Evolutionary conservation across 148 eudicot species (phyloP).

Genomic region (Vaccinium vitisidaea): DNA sequence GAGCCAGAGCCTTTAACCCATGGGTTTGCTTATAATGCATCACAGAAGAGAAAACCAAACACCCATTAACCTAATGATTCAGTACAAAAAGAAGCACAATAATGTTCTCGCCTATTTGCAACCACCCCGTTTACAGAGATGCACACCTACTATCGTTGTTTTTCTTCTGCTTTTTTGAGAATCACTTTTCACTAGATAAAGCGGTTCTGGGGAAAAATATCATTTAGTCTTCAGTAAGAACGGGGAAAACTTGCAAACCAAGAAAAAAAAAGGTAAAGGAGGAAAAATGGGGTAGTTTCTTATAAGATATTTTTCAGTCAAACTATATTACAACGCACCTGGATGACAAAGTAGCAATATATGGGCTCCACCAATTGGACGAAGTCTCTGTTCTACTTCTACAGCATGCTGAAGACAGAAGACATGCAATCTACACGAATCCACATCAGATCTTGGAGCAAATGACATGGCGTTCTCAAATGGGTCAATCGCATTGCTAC

Average conservation of each 20-base stretch:
- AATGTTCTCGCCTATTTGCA: not conserved
- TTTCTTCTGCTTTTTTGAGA: too few species aligned
- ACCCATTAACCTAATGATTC: not conserved
- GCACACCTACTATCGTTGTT: not conserved
- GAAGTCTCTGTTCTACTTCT: constrained; percentile 70
- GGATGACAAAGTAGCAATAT: constrained; percentile 89
- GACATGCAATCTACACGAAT: constrained; percentile 86
- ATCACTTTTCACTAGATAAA: too few species aligned
- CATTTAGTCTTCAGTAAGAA: not conserved
- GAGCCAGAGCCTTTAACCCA: not conserved
- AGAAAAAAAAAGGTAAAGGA: not conserved
- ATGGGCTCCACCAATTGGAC: constrained; percentile 74
- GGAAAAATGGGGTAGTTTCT: not conserved
- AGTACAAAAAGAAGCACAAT: not conserved
- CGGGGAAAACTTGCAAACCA: not conserved
- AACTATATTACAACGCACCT: constrained; percentile 46
- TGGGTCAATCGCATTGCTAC: constrained; percentile 20
- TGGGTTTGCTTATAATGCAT: not conserved
- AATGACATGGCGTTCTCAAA: constrained; percentile 31
- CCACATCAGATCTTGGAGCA: constrained; percentile 54
- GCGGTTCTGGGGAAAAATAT: not conserved
- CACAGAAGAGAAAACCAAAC: not conserved
- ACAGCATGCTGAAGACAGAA: constrained; percentile 96
- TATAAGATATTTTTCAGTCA: not conserved
- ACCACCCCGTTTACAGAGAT: not conserved